A percentile compares a stretch with the other conserved stretches of the same genome.
These are phyloP conservation scores for Wickerhamiella infanticola DNA, from an alignment of 1,139 yeast genomes.

Conservation along the genomic window DNA sequence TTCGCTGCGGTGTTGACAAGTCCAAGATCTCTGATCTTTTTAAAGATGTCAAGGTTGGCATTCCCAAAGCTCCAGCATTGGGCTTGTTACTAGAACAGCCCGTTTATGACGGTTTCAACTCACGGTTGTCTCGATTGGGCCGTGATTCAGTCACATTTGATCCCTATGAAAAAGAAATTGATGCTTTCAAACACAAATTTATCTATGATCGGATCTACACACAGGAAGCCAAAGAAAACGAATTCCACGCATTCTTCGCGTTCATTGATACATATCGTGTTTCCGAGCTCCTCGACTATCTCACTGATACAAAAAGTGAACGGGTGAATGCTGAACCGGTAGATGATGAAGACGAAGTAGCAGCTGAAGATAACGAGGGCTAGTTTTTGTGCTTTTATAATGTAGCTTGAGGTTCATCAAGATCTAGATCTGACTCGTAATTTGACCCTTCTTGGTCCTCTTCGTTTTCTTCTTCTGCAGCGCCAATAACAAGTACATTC, in stretches of 20 bases:
- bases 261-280: constrained; percentile 66
- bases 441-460: background rate
- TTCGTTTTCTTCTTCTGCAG: background rate
- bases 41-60: constrained; percentile 56
- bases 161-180: constrained; percentile 55
- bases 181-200: constrained; percentile 69
- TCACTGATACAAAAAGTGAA: constrained; percentile 37
- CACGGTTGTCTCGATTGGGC: constrained; percentile 58
- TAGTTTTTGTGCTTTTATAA: background rate
- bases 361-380: constrained; percentile 12
- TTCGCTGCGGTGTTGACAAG: constrained; percentile 74
- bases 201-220: constrained; percentile 85
- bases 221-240: constrained; percentile 77
- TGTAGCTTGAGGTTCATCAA: constrained; percentile 7
- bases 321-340: constrained; percentile 15
- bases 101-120: constrained; percentile 75
- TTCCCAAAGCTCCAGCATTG: constrained; percentile 95
- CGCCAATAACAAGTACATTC: constrained; percentile 3
- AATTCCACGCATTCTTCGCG: constrained; percentile 76
- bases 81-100: constrained; percentile 86
- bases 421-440: constrained; percentile 5
- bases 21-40: constrained; percentile 68
- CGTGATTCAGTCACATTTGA: constrained; percentile 60
- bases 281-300: constrained; percentile 53
- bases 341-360: constrained; percentile 19